Evolutionary conservation across 208 protist genomes (phyloP), one percentile per base, ranked within the genome.

Genomic region (Wallacemonas sp.): DNA sequence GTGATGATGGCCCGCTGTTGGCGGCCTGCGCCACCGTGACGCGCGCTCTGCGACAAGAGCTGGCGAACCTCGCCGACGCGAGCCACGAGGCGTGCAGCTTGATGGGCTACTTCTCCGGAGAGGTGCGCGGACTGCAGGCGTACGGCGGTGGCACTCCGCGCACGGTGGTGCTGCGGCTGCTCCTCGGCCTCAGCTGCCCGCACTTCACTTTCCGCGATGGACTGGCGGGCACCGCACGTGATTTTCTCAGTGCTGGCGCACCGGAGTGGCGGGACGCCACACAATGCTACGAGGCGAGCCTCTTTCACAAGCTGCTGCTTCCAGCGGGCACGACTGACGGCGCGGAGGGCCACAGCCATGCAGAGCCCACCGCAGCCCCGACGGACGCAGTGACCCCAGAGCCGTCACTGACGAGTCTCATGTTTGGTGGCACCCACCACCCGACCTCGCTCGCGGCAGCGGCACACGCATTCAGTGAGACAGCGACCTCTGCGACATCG

Each of bases 101-200:
- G 21, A 92, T 91, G 59, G 88, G 88, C 22, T 89, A 89, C 73
- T 72, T 83, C 24, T 79, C 85, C 6, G 79, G 78, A 17, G 76
- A 81, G 52, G 61, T 94, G 52, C 85, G 85, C 34, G 88, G 88
- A n/a, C n/a, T 87, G 27, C 85, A 91, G 57, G 24, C 81, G 10
- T 91, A 89, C 60, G 74, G 68, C 32, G 62, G 68, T n/a, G 78
- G 76, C 46, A 60, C 66, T 12, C 68, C 85, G 6, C 83, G 89
- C 33, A 62, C 73, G 60, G 45, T 86, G 46, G 50, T 94, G 48
- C 75, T 94, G 65, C 72, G 80, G 62, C 70, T 83, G 62, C 78
- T 94, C 21, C 50, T 94, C 10, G 83, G 76, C 39, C 61, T 71
- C 2, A 50, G 74, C 33, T 65, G 71, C 6, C 80, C 85, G 17